Percentiles rank a stretch among this genome's conserved stretches.
Conservation (phyloP, 73 alveolate species). For the Paramecium pentaurelia region DNA sequence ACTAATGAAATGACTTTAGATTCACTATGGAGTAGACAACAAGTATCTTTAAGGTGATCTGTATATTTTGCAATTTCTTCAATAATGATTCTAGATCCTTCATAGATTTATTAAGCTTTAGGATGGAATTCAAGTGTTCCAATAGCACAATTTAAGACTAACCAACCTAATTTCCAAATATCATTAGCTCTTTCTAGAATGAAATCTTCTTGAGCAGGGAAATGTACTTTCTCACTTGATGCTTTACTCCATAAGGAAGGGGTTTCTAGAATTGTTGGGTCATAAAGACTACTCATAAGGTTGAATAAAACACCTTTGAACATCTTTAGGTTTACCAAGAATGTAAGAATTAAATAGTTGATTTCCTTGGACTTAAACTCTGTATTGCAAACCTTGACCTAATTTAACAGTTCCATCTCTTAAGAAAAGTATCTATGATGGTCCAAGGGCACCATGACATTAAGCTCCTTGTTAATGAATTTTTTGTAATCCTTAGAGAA, state of each 20-base stretch:
- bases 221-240: conserved; percentile 10
- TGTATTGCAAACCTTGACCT: neutral
- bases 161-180: conserved; percentile 41
- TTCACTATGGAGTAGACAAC: conserved; percentile 37
- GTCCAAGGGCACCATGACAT: conserved; percentile 52
- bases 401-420: conserved; percentile 48
- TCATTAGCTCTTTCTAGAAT: conserved; percentile 26
- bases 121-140: conserved; percentile 49
- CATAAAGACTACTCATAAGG: conserved; percentile 6
- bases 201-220: conserved; percentile 28
- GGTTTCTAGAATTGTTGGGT: conserved; percentile 43
- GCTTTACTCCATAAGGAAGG: conserved; percentile 43
- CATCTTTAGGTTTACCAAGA: conserved; percentile 43
- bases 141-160: neutral
- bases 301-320: neutral
- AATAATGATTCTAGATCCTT: conserved; percentile 23
- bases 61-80: conserved; percentile 30
- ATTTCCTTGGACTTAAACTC: neutral
- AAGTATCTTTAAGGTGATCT: conserved; percentile 7
- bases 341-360: conserved; percentile 17
- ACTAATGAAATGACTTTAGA: neutral
- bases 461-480: conserved; percentile 21
- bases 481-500: neutral
- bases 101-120: conserved; percentile 27
- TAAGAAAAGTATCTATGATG: conserved; percentile 4